Base-by-base conservation (phyloP, 2,329 filamentous ascomycete species). In the Fusarium abutilonis region DNA sequence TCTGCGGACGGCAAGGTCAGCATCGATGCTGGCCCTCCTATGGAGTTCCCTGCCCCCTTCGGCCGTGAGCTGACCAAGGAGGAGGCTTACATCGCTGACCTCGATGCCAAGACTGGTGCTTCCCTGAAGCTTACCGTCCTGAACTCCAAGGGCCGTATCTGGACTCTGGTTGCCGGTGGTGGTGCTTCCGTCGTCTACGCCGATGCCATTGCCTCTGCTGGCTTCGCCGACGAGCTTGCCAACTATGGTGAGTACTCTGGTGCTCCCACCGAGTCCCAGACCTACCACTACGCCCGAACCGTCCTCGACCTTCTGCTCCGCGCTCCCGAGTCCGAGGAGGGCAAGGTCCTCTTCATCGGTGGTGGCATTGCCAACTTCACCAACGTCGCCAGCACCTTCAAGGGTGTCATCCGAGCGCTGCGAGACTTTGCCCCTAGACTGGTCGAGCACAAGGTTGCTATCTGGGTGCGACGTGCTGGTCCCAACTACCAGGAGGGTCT, bases 291-390 rank as follows among this genome's bases (percentile, higher is more conserved):
- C 82, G 93, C 95, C 75, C 91, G 91, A 75, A 99, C 95, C 28
- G 92, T 99, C 66, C 86, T 99, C 64, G 95, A 99, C 78, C 88
- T 99, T 66, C 96, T 99, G 92, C 90, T 99, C 71, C 92, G 95
- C 70, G 90, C 94, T 52, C 94, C 95, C 56, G 79, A 87, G 76
- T 84, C 87, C 79, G 86, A 91, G 61, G 89, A 97, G 75, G 95
- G 95, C 84, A 99, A 98, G 87, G 92, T 99, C 50, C 89, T 99
- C 68, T 99, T 99, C 87, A 98, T 99, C 70, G 95, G 95, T 79
- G 95, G 95, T 83, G 95, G 95, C 86, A 99, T 99, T 86, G 95
- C 95, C 86, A 99, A 99, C 90, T 99, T 99, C 85, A 99, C 95
- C 85, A 99, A 98, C 82, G 95, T 99, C 52, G 95, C 95, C 60